Conservation (phyloP, 805 yeast species). For the Myxozyma monticola region DNA sequence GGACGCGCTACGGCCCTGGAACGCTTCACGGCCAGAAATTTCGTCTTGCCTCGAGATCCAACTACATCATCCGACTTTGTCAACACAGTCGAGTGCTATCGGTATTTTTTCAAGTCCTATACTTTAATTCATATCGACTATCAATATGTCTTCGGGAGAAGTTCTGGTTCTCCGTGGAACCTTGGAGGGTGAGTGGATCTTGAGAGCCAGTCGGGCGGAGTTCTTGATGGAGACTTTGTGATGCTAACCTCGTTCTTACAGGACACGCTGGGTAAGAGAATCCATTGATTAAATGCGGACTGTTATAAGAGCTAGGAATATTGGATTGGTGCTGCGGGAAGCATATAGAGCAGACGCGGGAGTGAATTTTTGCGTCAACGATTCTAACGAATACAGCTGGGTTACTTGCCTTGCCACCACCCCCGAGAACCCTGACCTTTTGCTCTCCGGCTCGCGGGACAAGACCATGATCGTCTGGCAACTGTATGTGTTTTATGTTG, state of each 20-base stretch:
- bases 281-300: too few relatives aligned
- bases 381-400: too few relatives aligned
- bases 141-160: conserved; percentile 29
- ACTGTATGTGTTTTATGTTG: conserved; percentile 49
- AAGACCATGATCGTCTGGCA: conserved; percentile 98
- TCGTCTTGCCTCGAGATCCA: too few relatives aligned
- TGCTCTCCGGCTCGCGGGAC: conserved; percentile 98
- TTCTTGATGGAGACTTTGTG: neutral
- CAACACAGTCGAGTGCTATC: too few relatives aligned
- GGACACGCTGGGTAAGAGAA: conserved; percentile 69
- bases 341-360: too few relatives aligned
- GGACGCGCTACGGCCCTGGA: too few relatives aligned
- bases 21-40: too few relatives aligned
- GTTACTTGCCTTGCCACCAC: conserved; percentile 98
- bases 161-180: conserved; percentile 85
- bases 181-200: conserved; percentile 71
- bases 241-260: conserved; percentile 21
- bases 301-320: too few relatives aligned
- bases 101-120: too few relatives aligned
- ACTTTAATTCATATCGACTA: neutral
- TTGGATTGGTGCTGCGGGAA: too few relatives aligned
- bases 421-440: conserved; percentile 95
- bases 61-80: too few relatives aligned
- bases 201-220: conserved; percentile 23
- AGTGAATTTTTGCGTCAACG: conserved; percentile 29